These are phyloP conservation scores for Zancudomyces culisetae DNA, from an alignment of 371 early-diverging fungal genomes.

Conservation along the genomic window DNA sequence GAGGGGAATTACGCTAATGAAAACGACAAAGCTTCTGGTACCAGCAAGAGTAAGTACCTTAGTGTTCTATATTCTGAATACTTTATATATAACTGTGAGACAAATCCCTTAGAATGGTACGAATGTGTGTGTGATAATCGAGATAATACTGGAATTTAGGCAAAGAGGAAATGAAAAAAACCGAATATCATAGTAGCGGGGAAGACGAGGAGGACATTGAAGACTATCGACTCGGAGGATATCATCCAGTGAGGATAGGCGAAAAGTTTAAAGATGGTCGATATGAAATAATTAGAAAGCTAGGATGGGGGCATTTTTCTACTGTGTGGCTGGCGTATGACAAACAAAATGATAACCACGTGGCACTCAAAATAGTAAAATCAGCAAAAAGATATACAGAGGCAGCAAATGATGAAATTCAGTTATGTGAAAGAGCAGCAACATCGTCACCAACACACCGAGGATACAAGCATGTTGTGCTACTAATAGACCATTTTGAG, in stretches of 20 bases:
- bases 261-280: slow-evolving; percentile 61
- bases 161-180: too few relatives aligned
- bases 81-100: too few relatives aligned
- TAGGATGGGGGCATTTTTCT: slow-evolving; percentile 97
- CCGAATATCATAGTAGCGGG: slow-evolving; percentile 24
- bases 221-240: slow-evolving; percentile 83
- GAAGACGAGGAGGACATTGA: slow-evolving; percentile 77
- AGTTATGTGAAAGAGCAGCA: slow-evolving; percentile 33
- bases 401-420: slow-evolving; percentile 89
- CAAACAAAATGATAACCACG: slow-evolving; percentile 46
- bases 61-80: too few relatives aligned
- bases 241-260: slow-evolving; percentile 75
- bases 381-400: slow-evolving; percentile 89
- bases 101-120: too few relatives aligned
- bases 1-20: too few relatives aligned
- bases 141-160: too few relatives aligned
- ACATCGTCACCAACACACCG: slow-evolving; percentile 11
- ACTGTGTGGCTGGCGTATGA: slow-evolving; percentile 91
- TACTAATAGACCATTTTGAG: slow-evolving; percentile 73
- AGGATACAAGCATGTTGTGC: slow-evolving; percentile 58
- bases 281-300: slow-evolving; percentile 69
- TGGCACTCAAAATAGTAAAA: slow-evolving; percentile 92
- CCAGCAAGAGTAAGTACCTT: too few relatives aligned
- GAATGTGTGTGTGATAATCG: too few relatives aligned
- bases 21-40: too few relatives aligned